Conservation (phyloP, 2,329 filamentous ascomycete genomes). For the Neopestalotiopsis sp. region DNA sequence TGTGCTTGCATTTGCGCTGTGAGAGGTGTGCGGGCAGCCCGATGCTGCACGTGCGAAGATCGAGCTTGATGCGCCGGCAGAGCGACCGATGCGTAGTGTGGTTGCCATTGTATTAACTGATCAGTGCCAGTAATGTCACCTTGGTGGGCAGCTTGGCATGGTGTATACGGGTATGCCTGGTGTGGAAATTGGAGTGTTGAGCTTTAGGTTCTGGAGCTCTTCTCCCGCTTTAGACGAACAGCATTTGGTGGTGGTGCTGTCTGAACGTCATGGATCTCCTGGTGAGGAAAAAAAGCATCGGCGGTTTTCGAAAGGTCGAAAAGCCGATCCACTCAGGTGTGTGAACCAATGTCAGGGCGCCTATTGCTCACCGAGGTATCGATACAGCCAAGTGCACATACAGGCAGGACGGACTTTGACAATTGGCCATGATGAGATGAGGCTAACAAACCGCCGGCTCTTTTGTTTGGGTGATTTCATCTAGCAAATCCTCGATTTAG, state of each 20-base stretch:
- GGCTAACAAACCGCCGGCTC: not conserved
- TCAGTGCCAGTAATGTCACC: constrained; percentile 4
- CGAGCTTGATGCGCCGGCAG: constrained; percentile 9
- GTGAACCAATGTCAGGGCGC: not conserved
- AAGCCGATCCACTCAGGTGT: constrained; percentile 3
- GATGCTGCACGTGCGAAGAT: not conserved
- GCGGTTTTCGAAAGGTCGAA: constrained; percentile 7
- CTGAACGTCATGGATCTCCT: constrained; percentile 12
- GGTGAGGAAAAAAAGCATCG: constrained; percentile 12
- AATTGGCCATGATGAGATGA: not conserved
- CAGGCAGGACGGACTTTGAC: not conserved
- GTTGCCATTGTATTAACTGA: constrained; percentile 10
- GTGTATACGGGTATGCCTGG: not conserved
- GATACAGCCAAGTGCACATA: not conserved
- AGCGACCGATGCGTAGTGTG: constrained; percentile 9
- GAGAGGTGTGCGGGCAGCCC: not conserved
- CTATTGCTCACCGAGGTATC: constrained; percentile 9
- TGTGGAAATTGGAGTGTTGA: not conserved
- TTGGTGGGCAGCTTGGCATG: constrained; percentile 4
- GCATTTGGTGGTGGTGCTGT: not conserved
- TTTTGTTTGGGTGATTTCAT: not conserved
- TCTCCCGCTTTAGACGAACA: not conserved
- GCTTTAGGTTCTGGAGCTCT: not conserved
- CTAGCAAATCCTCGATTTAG: not conserved
- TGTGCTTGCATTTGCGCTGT: not conserved